These are phyloP conservation scores for Chalciporus sphaerocephalus DNA, from an alignment of 768 basidiomycete species.

Conservation along the genomic window DNA sequence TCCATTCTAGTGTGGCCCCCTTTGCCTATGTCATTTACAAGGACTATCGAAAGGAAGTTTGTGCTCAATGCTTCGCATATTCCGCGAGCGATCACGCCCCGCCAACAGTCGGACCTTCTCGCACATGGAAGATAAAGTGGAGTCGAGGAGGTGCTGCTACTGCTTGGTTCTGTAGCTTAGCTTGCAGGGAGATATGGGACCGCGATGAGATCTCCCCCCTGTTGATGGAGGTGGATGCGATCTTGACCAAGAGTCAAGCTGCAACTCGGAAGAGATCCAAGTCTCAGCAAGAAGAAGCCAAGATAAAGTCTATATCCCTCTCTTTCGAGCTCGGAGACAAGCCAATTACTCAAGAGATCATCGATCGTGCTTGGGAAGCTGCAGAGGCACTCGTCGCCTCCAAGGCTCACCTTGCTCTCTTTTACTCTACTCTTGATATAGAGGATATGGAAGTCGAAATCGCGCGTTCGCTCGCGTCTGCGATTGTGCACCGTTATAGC, in stretches of 20 bases:
- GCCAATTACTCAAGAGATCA: conserved; percentile 34
- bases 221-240: conserved; percentile 31
- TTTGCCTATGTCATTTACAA: conserved; percentile 57
- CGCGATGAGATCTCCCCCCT: conserved; percentile 31
- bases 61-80: conserved; percentile 61
- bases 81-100: conserved; percentile 31
- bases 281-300: conserved; percentile 18
- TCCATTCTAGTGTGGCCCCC: conserved; percentile 45
- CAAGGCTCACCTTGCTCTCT: conserved; percentile 21
- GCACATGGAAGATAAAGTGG: conserved; percentile 44
- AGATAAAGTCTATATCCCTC: conserved; percentile 17
- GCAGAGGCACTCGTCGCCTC: conserved; percentile 33
- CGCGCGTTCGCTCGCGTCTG: conserved; percentile 52
- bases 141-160: conserved; percentile 34
- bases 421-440: conserved; percentile 30
- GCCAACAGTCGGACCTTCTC: conserved; percentile 17
- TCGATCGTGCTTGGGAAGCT: conserved; percentile 46
- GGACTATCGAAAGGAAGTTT: conserved; percentile 64
- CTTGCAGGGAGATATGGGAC: conserved; percentile 46
- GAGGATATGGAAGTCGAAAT: conserved; percentile 55
- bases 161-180: conserved; percentile 53
- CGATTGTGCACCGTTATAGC: conserved; percentile 42
- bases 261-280: conserved; percentile 29
- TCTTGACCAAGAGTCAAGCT: conserved; percentile 34
- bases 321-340: conserved; percentile 8